Percentiles rank a stretch among this genome's conserved stretches.
phyloP scores from a whole-genome alignment of 495 filamentous ascomycete genomes.

The Aspergillus saccharolyticus region DNA sequence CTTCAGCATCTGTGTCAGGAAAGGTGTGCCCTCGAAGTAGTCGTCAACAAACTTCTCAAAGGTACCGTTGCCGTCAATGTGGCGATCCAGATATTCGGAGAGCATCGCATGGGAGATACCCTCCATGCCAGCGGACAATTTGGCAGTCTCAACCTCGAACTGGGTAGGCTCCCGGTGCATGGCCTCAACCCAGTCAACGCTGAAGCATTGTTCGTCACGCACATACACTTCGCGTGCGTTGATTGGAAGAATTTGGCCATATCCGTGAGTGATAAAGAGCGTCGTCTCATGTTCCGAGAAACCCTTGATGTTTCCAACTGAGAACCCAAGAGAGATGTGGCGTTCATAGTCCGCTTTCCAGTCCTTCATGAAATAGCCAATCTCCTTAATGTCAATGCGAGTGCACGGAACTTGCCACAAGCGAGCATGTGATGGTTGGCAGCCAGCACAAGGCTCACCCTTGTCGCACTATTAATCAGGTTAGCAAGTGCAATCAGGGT shows the following conservation, averaged over 20 bases:
- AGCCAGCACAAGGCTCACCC: slow-evolving; percentile 87
- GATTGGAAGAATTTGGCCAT: slow-evolving; percentile 82
- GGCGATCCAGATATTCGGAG: slow-evolving; percentile 85
- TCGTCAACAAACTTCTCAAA: slow-evolving; percentile 91
- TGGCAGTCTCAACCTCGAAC: slow-evolving; percentile 80
- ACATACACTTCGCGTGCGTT: slow-evolving; percentile 87
- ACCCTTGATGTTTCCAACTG: slow-evolving; percentile 88
- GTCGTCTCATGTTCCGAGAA: slow-evolving; percentile 74
- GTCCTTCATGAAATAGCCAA: slow-evolving; percentile 96
- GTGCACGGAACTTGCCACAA: slow-evolving; percentile 96
- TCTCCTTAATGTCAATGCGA: slow-evolving; percentile 94
- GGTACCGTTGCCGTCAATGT: slow-evolving; percentile 69
- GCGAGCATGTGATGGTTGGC: slow-evolving; percentile 85
- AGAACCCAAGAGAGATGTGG: slow-evolving; percentile 78
- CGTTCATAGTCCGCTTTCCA: slow-evolving; percentile 94
- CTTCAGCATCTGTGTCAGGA: slow-evolving; percentile 90
- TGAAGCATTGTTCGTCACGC: slow-evolving; percentile 85
- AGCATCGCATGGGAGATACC: slow-evolving; percentile 71
- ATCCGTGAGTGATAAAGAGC: slow-evolving; percentile 83
- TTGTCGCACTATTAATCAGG: slow-evolving; percentile 63
- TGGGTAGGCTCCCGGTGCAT: slow-evolving; percentile 64
- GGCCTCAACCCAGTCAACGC: slow-evolving; percentile 83
- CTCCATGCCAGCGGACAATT: slow-evolving; percentile 76
- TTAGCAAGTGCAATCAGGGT: background rate
- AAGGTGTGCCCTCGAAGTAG: slow-evolving; percentile 89